Percentiles rank a stretch among this genome's conserved stretches.
phyloP scores from a whole-genome alignment of 108 stramenopile species.

The Aurantiochytrium sp. region DNA sequence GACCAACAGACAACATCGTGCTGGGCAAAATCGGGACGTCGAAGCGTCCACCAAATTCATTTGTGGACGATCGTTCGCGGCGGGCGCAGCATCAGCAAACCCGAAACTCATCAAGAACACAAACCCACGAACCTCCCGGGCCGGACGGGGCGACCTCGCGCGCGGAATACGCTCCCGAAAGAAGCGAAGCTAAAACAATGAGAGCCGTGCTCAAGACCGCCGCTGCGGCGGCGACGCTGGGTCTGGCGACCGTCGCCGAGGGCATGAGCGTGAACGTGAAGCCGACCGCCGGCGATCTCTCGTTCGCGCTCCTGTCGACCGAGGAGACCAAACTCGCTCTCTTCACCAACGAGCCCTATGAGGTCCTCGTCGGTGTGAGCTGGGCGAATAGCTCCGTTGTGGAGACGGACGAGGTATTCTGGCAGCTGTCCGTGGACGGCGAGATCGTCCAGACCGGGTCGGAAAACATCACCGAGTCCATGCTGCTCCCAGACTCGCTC shows the following conservation, averaged over 20 bases:
- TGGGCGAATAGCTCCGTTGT: neutral
- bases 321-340: neutral
- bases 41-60: too few relatives aligned
- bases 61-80: too few relatives aligned
- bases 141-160: too few relatives aligned
- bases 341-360: neutral
- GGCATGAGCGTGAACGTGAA: neutral
- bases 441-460: neutral
- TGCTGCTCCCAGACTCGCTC: neutral
- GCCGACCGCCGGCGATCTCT: neutral
- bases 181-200: too few relatives aligned
- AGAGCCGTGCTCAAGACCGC: too few relatives aligned
- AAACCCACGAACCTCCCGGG: too few relatives aligned
- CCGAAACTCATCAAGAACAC: too few relatives aligned
- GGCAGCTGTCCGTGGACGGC: neutral
- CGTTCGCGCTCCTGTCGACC: neutral
- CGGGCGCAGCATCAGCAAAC: too few relatives aligned
- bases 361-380: neutral
- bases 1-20: too few relatives aligned
- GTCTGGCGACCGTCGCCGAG: neutral
- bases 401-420: neutral
- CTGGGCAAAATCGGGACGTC: too few relatives aligned
- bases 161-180: too few relatives aligned
- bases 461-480: neutral
- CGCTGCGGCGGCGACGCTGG: neutral